A percentile compares a stretch with the other conserved stretches of the same genome.
Evolutionary conservation across 2,329 filamentous ascomycete genomes (phyloP).

Genomic region (Fusarium nurragi): DNA sequence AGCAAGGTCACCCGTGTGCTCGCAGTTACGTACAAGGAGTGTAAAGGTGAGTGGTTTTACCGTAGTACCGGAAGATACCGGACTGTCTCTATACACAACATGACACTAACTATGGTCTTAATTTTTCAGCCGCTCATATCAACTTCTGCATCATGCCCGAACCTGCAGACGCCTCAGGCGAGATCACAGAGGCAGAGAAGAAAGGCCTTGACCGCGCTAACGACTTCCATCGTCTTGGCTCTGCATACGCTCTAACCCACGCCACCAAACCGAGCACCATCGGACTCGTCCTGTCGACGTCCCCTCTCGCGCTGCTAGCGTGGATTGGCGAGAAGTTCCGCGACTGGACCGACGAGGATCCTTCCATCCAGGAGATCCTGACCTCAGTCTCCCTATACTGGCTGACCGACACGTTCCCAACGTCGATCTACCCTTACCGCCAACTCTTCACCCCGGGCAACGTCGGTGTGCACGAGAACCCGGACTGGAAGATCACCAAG

Average conservation of each 20-base stretch:
- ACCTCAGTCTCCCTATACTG: conserved; percentile 2
- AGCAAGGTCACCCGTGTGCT: not conserved
- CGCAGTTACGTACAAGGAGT: not conserved
- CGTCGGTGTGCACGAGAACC: fast-evolving
- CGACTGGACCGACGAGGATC: conserved; percentile 4
- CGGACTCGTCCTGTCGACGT: not conserved
- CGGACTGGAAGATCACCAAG: not conserved
- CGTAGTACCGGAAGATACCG: too few relatives aligned
- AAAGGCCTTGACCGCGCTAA: not conserved
- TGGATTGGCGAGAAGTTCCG: conserved; percentile 14
- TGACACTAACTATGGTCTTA: not conserved
- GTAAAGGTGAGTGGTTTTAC: not conserved
- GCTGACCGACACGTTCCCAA: conserved; percentile 1
- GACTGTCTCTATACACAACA: not conserved
- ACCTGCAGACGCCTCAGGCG: not conserved
- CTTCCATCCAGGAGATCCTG: not conserved
- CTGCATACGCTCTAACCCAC: not conserved
- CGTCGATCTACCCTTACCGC: conserved; percentile 1
- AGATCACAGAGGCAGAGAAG: not conserved
- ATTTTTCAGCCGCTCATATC: not conserved
- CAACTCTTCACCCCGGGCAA: not conserved
- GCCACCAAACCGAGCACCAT: conserved; percentile 8
- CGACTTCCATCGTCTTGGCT: not conserved
- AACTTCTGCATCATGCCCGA: conserved; percentile 1
- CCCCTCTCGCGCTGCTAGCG: not conserved